phyloP scores from a whole-genome alignment of 2,329 filamentous ascomycete genomes.

The Dichotomopilus funicola region DNA sequence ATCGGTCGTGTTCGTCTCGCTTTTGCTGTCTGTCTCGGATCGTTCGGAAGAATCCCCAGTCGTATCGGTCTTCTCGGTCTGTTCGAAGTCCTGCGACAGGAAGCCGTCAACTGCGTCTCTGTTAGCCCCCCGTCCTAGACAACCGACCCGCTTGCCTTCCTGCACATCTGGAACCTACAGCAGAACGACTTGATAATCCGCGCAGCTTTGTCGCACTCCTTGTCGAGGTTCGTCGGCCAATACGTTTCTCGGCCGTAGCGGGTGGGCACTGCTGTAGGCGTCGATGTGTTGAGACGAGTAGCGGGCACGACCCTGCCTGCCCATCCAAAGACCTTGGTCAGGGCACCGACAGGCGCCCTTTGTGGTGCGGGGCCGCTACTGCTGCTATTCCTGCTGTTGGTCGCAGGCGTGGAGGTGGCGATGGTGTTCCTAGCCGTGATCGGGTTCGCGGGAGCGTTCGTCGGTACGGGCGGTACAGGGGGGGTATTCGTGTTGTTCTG shows the following conservation, averaged over 20 bases:
- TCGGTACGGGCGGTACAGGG: no score
- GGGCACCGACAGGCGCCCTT: constrained; percentile 13
- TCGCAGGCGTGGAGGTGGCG: constrained; percentile 5
- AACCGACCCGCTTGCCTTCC: constrained; percentile 9
- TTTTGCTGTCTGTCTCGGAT: background rate
- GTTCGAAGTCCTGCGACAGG: constrained; percentile 36
- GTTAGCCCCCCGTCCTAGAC: constrained; percentile 1
- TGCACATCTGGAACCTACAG: constrained; percentile 45
- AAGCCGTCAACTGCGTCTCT: constrained; percentile 46
- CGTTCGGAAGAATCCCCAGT: constrained; percentile 25
- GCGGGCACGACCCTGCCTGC: constrained; percentile 23
- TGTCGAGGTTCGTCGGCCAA: constrained; percentile 63
- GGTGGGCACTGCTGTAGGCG: constrained; percentile 15
- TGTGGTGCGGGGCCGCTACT: background rate
- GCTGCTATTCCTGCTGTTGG: constrained; percentile 6
- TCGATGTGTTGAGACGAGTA: constrained; percentile 19
- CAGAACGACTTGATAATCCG: constrained; percentile 87
- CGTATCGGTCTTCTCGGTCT: constrained; percentile 28
- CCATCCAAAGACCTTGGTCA: constrained; percentile 31
- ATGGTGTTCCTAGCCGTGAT: background rate
- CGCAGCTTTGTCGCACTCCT: constrained; percentile 86
- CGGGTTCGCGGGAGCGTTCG: background rate
- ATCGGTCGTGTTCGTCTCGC: constrained; percentile 27
- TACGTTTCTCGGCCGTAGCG: constrained; percentile 29
- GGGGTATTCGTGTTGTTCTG: constrained; percentile 11